Percentiles rank a stretch among this genome's conserved stretches.
Evolutionary conservation across 1,284 basidiomycete species (phyloP).

Genomic region (Rhodotorula sp.): DNA sequence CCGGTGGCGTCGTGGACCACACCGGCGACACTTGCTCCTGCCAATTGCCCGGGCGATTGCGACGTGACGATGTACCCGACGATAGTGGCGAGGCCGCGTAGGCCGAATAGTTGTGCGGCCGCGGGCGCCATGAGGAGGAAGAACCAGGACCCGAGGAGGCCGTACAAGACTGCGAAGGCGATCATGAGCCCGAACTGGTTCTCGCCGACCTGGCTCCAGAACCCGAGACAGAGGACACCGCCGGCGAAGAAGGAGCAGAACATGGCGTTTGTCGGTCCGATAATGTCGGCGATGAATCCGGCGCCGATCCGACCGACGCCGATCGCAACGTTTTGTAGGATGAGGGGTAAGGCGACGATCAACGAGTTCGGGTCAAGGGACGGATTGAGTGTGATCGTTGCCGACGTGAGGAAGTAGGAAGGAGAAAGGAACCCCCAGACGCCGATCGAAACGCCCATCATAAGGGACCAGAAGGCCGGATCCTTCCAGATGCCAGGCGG

Average conservation of each 20-base stretch:
- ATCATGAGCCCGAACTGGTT: slow-evolving; percentile 29
- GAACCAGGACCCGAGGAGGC: slow-evolving; percentile 29
- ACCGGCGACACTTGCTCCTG: slow-evolving; percentile 30
- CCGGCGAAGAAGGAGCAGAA: slow-evolving; percentile 33
- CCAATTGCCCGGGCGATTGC: slow-evolving; percentile 33
- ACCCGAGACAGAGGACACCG: slow-evolving; percentile 29
- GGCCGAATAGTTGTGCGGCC: slow-evolving; percentile 32
- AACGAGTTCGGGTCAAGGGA: slow-evolving; percentile 28
- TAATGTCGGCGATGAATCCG: slow-evolving; percentile 29
- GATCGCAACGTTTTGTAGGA: slow-evolving; percentile 33
- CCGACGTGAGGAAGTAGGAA: slow-evolving; percentile 32
- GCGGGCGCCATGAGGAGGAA: slow-evolving; percentile 19
- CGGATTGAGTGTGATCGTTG: slow-evolving; percentile 23
- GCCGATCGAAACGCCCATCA: slow-evolving; percentile 8
- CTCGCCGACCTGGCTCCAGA: slow-evolving; percentile 30
- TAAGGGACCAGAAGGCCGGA: slow-evolving; percentile 20
- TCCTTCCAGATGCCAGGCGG: slow-evolving; percentile 27
- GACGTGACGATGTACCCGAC: slow-evolving; percentile 34
- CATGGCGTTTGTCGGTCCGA: slow-evolving; percentile 39
- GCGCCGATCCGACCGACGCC: slow-evolving; percentile 37
- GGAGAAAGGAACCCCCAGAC: slow-evolving; percentile 30
- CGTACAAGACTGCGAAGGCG: slow-evolving; percentile 28
- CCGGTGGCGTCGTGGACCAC: slow-evolving; percentile 16
- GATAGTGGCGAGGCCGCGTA: slow-evolving; percentile 36
- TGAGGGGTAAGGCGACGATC: slow-evolving; percentile 30